Percentiles rank a stretch among this genome's conserved stretches.
Conservation (phyloP, 2,329 filamentous ascomycete genomes). For the Botrytis hyacinthi region DNA sequence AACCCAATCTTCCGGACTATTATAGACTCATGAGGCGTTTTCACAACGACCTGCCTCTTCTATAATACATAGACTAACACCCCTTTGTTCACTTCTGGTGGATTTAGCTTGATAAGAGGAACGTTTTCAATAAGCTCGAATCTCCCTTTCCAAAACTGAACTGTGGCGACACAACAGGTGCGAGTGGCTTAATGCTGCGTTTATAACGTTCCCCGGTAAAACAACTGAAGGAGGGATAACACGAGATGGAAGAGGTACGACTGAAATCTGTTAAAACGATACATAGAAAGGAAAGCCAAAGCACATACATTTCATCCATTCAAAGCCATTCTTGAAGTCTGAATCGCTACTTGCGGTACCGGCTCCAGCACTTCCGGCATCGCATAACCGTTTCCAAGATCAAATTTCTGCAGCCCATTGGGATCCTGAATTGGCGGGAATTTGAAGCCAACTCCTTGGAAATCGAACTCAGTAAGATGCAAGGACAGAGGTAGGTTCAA, state of each 20-base stretch:
- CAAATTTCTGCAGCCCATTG: too few relatives aligned
- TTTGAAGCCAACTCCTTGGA: neutral
- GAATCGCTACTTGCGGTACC: fast-evolving
- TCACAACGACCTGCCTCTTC: neutral
- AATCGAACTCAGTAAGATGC: neutral
- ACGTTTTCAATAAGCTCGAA: neutral
- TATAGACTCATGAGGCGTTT: neutral
- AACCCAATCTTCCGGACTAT: too few relatives aligned
- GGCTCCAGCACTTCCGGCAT: neutral
- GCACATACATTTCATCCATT: neutral
- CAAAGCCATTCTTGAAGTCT: neutral
- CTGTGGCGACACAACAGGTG: neutral
- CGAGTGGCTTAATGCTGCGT: neutral
- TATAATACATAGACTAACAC: neutral
- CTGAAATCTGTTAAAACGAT: neutral
- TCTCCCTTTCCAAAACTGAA: neutral
- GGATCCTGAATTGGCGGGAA: neutral
- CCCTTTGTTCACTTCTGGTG: neutral
- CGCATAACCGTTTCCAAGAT: neutral
- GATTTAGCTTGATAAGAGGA: too few relatives aligned
- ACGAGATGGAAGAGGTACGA: neutral
- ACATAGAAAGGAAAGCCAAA: neutral
- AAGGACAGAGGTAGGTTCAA: neutral
- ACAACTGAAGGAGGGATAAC: fast-evolving
- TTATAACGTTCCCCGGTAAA: neutral